Evolutionary conservation across 1,284 basidiomycete species (phyloP).

Genomic region (Microbotryum violaceum): DNA sequence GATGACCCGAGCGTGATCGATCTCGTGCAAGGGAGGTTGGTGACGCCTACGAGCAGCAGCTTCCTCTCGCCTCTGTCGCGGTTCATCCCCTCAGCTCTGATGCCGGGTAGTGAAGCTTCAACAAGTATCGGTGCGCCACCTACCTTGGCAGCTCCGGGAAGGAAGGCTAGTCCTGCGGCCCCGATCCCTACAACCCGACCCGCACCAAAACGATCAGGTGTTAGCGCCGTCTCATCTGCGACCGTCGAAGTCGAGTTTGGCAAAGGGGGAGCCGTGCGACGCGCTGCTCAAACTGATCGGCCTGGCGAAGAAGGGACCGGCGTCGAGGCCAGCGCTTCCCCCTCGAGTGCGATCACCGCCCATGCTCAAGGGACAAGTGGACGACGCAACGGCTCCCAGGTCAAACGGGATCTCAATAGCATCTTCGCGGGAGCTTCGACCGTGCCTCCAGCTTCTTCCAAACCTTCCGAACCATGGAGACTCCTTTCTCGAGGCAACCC

Average conservation of each 20-base stretch:
- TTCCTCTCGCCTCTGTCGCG: conserved; percentile 65
- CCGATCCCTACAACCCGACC: conserved; percentile 39
- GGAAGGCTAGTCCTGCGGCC: neutral
- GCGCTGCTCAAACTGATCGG: conserved; percentile 55
- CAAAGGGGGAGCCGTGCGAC: conserved; percentile 58
- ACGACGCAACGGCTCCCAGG: conserved; percentile 2
- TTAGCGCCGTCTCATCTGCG: conserved; percentile 71
- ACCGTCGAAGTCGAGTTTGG: conserved; percentile 92
- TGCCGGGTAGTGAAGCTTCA: neutral
- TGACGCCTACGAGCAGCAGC: neutral
- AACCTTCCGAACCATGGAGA: conserved; percentile 12
- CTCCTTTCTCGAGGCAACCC: neutral
- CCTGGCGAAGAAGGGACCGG: too few species aligned
- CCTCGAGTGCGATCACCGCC: too few species aligned
- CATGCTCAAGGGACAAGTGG: neutral
- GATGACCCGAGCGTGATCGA: conserved; percentile 16
- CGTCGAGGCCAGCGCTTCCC: too few species aligned
- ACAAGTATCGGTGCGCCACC: neutral
- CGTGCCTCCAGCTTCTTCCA: neutral
- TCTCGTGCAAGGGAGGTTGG: neutral
- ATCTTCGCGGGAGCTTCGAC: conserved; percentile 33
- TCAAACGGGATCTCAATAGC: conserved; percentile 28
- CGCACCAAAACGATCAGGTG: conserved; percentile 67
- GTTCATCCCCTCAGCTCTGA: conserved; percentile 46
- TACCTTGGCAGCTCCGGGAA: neutral